These are phyloP conservation scores for Boletus vermiculosoides DNA, from an alignment of 768 basidiomycete genomes.

Conservation along the genomic window DNA sequence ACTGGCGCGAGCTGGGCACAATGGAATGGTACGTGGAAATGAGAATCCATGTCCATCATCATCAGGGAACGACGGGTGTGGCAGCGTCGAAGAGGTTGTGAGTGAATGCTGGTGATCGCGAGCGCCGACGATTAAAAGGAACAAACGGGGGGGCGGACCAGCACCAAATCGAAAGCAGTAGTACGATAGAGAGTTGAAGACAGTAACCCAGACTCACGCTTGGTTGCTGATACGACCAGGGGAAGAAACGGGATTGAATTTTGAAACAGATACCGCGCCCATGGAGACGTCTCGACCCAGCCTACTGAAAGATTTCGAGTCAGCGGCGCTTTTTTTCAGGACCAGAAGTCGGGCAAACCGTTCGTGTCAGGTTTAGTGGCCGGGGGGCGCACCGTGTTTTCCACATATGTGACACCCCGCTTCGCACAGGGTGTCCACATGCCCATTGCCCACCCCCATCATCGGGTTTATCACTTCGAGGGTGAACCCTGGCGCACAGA, in stretches of 20 bases:
- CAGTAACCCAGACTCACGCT: not conserved
- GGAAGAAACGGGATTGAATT: constrained; percentile 15
- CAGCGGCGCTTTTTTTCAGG: not conserved
- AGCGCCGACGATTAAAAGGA: not conserved
- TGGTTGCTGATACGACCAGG: constrained; percentile 1
- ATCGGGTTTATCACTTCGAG: not conserved
- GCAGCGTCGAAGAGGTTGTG: not conserved
- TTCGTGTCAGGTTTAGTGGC: not conserved
- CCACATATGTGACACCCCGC: not conserved
- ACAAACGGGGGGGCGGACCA: not conserved
- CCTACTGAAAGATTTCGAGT: not conserved
- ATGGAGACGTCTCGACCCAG: constrained; percentile 1
- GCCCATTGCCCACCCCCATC: constrained; percentile 18
- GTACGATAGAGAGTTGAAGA: not conserved
- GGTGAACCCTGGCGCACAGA: too few relatives aligned
- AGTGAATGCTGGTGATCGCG: not conserved
- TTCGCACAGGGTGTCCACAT: constrained; percentile 10
- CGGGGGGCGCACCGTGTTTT: not conserved
- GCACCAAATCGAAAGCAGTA: not conserved
- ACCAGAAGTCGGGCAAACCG: not conserved
- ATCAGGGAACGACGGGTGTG: not conserved
- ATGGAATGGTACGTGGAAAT: constrained; percentile 31
- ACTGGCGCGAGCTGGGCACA: constrained; percentile 30
- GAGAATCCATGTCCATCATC: constrained; percentile 22
- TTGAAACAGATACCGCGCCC: constrained; percentile 8